Evolutionary conservation across 2,329 filamentous ascomycete species (phyloP), one percentile per base, ranked within the genome.

Genomic region (Endocalyx cinctus): DNA sequence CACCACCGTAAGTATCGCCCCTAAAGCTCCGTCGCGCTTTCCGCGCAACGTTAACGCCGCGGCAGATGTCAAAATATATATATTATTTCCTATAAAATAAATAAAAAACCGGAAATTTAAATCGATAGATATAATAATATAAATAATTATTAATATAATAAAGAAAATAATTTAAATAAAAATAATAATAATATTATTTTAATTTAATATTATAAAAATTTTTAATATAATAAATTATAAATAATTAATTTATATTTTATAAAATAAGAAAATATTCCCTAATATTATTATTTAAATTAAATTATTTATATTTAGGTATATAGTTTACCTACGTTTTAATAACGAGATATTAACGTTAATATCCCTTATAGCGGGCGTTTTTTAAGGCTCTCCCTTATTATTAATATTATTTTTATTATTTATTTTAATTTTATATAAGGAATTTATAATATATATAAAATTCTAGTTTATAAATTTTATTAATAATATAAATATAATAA

Each of bases 21-120:
- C n/a, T n/a, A n/a, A n/a, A n/a, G n/a, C n/a, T n/a, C n/a, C n/a
- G n/a, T n/a, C n/a, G n/a, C n/a, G n/a, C n/a, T n/a, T n/a, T n/a
- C n/a, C n/a, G n/a, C n/a, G n/a, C n/a, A n/a, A n/a, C n/a, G n/a
- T n/a, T n/a, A n/a, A n/a, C n/a, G n/a, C n/a, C n/a, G n/a, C n/a
- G n/a, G n/a, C n/a, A n/a, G n/a, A n/a, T n/a, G n/a, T n/a, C n/a
- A n/a, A n/a, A n/a, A n/a, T n/a, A n/a, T n/a, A n/a, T n/a, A n/a
- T n/a, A 29, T 29, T 29, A 29, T 15, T 8, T 29, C 5, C 5
- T 15, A 29, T 29, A 8, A 15, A 7, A 16, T 29, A n/a, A n/a
- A n/a, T n/a, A n/a, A n/a, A 29, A 29, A 29, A 16, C 27, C 5
- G 7, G 8, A 6, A 29, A 16, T 29, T 29, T 29, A 29, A 29